Conservation (phyloP, 2,329 filamentous ascomycete species). For the Beauveria bassiana region DNA sequence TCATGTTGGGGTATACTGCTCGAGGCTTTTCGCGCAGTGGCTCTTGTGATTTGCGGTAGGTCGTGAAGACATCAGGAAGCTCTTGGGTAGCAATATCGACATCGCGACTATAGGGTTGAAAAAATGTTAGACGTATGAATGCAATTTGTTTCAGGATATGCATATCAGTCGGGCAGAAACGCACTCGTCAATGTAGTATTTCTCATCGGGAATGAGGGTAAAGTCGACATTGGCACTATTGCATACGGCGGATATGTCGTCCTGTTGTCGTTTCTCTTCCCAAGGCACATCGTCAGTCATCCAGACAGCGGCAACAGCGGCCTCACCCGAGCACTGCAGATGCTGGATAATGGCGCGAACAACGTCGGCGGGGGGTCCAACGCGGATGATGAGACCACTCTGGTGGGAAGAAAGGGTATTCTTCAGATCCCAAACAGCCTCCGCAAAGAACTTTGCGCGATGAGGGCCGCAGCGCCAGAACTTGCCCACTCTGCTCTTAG, state of each 20-base stretch:
- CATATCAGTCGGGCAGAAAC: slow-evolving; percentile 24
- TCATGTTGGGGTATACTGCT: slow-evolving; percentile 43
- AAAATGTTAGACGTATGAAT: not conserved
- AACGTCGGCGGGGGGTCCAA: slow-evolving; percentile 54
- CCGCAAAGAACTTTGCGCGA: slow-evolving; percentile 62
- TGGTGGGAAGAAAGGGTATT: slow-evolving; percentile 47
- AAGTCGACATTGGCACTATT: slow-evolving; percentile 48
- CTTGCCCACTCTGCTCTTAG: slow-evolving; percentile 53
- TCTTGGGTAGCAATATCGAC: slow-evolving; percentile 51
- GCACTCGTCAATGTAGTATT: slow-evolving; percentile 73
- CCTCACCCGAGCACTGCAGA: slow-evolving; percentile 29
- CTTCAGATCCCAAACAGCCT: slow-evolving; percentile 69
- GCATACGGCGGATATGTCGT: slow-evolving; percentile 44
- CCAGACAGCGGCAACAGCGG: slow-evolving; percentile 56
- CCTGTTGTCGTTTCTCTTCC: slow-evolving; percentile 62
- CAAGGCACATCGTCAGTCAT: slow-evolving; percentile 63
- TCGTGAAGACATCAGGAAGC: slow-evolving; percentile 68
- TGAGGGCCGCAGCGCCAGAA: slow-evolving; percentile 71
- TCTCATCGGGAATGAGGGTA: slow-evolving; percentile 64
- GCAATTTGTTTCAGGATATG: not conserved
- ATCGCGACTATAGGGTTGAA: slow-evolving; percentile 48
- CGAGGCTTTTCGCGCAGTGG: slow-evolving; percentile 61
- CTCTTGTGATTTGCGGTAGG: slow-evolving; percentile 65
- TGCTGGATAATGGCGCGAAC: slow-evolving; percentile 48
- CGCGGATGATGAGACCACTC: slow-evolving; percentile 56